phyloP scores from a whole-genome alignment of 2,329 filamentous ascomycete genomes.

The Diplodia scrobiculata region DNA sequence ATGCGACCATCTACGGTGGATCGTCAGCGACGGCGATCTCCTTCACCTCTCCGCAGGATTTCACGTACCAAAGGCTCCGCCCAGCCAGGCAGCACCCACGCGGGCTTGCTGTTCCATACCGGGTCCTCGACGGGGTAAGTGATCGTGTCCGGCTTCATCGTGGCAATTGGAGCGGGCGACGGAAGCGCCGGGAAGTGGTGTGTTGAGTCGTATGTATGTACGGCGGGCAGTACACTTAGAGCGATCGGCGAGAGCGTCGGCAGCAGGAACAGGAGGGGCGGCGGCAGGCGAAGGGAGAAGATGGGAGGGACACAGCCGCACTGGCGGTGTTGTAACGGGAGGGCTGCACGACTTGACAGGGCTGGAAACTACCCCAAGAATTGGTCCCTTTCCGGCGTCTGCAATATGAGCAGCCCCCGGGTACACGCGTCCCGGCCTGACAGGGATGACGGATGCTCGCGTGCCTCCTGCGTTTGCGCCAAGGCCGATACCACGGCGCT shows the following conservation, averaged over 20 bases:
- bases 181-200: neutral
- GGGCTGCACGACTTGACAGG: neutral
- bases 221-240: neutral
- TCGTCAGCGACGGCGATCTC: conserved; percentile 3
- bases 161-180: neutral
- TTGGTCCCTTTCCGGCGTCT: conserved; percentile 1
- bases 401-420: conserved; percentile 5
- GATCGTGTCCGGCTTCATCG: conserved; percentile 29
- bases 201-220: neutral
- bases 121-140: conserved; percentile 34
- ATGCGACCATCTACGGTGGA: conserved; percentile 51
- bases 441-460: conserved; percentile 23
- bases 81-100: conserved; percentile 49
- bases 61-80: conserved; percentile 45
- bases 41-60: neutral
- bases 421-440: conserved; percentile 1
- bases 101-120: conserved; percentile 47
- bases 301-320: neutral
- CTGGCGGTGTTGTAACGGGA: conserved; percentile 4
- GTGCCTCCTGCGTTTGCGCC: conserved; percentile 15
- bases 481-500: neutral
- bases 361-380: conserved; percentile 9
- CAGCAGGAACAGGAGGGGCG: neutral
- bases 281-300: neutral
- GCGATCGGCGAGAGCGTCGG: neutral